phyloP scores from a whole-genome alignment of 768 basidiomycete species.

The Tulasnella sp. region DNA sequence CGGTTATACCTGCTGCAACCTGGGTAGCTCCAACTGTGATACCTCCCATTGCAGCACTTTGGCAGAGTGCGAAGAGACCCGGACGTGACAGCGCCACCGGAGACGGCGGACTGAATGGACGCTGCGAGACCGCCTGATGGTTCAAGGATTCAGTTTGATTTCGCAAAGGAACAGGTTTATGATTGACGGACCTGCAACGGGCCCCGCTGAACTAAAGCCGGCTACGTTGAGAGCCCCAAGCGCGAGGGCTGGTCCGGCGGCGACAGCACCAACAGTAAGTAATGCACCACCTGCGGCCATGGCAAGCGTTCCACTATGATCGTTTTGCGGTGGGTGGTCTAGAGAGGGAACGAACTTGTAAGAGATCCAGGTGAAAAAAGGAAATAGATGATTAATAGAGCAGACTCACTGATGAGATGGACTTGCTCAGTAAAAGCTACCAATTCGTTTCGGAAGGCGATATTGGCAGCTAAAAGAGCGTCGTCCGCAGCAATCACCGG shows the following conservation, averaged over 20 bases:
- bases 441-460: too few species aligned
- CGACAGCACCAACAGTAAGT: background rate
- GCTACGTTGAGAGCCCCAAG: background rate
- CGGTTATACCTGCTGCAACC: conserved; percentile 13
- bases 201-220: background rate
- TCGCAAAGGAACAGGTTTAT: background rate
- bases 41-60: conserved; percentile 19
- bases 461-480: too few species aligned
- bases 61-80: background rate
- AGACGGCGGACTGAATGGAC: background rate
- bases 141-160: background rate
- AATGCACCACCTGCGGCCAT: background rate
- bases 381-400: too few species aligned
- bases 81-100: background rate
- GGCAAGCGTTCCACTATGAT: background rate
- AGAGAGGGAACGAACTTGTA: too few species aligned
- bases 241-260: background rate
- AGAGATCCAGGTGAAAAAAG: too few species aligned
- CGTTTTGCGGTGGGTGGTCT: too few species aligned
- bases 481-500: too few species aligned
- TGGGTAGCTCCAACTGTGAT: background rate
- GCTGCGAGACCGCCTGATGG: background rate
- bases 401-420: too few species aligned
- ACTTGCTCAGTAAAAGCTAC: too few species aligned
- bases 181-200: background rate